phyloP scores from a whole-genome alignment of 495 filamentous ascomycete genomes.

The Aspergillus haitiensis region DNA sequence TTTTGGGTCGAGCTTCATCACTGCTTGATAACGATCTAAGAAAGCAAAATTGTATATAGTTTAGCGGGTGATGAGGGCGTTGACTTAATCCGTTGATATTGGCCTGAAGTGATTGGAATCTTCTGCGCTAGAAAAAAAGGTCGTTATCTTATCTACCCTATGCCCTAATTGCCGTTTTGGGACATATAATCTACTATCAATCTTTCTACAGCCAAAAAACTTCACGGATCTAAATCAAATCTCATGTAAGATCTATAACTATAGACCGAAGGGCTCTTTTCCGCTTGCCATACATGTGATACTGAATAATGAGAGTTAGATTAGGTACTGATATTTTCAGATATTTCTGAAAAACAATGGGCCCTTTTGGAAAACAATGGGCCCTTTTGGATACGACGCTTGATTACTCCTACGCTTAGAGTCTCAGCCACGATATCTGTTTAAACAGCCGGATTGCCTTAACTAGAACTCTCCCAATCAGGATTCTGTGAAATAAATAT shows the following conservation, averaged over 20 bases:
- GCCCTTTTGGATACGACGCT: constrained; percentile 34
- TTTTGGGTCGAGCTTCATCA: constrained; percentile 92
- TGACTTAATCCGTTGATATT: background rate
- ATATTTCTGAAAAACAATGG: constrained; percentile 45
- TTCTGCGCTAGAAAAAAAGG: constrained; percentile 31
- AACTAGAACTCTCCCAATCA: constrained; percentile 51
- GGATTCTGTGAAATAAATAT: constrained; percentile 44
- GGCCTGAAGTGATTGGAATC: constrained; percentile 13
- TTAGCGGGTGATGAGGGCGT: background rate
- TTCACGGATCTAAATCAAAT: background rate
- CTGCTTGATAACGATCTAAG: background rate
- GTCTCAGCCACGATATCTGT: constrained; percentile 22
- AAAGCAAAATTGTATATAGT: background rate
- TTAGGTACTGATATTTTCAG: constrained; percentile 27
- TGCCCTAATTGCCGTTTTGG: constrained; percentile 44
- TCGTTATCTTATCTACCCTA: constrained; percentile 42
- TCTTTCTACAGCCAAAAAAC: background rate
- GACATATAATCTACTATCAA: constrained; percentile 10
- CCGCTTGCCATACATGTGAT: constrained; percentile 5
- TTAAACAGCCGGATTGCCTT: constrained; percentile 28
- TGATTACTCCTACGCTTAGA: constrained; percentile 22
- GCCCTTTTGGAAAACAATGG: constrained; percentile 42
- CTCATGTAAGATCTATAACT: constrained; percentile 1
- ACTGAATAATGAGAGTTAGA: background rate
- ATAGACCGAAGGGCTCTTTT: background rate